phyloP scores from a whole-genome alignment of 2,329 filamentous ascomycete species.

The Tothia fuscella region DNA sequence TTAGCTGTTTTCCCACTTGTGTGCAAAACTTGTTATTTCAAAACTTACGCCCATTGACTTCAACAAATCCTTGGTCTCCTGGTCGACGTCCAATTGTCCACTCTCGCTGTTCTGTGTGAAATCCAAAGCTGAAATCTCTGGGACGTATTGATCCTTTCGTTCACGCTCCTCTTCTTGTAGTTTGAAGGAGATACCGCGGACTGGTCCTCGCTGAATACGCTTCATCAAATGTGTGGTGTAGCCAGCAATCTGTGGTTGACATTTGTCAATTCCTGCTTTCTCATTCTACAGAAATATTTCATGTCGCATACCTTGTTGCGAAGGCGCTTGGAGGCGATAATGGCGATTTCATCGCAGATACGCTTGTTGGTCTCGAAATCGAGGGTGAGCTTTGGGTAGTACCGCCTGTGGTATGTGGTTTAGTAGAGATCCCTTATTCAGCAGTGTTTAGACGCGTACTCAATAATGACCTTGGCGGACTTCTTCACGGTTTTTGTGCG shows the following conservation, averaged over 20 bases:
- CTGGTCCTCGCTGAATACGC: conserved; percentile 97
- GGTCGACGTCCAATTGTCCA: conserved; percentile 88
- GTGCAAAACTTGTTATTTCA: background rate
- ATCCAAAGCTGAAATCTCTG: conserved; percentile 96
- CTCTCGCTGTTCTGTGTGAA: conserved; percentile 89
- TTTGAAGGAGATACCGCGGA: conserved; percentile 99
- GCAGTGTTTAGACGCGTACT: conserved; percentile 56
- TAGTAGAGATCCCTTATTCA: background rate
- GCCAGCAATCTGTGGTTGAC: conserved; percentile 67
- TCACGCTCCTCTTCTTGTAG: conserved; percentile 99
- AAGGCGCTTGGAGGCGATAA: conserved; percentile 97
- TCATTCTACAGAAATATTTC: background rate
- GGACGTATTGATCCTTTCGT: conserved; percentile 99
- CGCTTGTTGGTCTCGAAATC: conserved; percentile 99
- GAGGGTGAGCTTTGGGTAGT: conserved; percentile 84
- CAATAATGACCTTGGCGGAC: conserved; percentile 99
- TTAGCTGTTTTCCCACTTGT: background rate
- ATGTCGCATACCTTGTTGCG: conserved; percentile 78
- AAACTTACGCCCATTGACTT: conserved; percentile 94
- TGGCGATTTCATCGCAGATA: conserved; percentile 99
- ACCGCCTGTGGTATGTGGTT: conserved; percentile 14
- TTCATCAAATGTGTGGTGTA: conserved; percentile 97
- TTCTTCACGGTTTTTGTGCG: conserved; percentile 59
- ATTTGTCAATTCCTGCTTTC: background rate
- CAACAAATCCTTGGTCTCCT: conserved; percentile 96